phyloP scores from a whole-genome alignment of 768 basidiomycete genomes.

The Suillus plorans region DNA sequence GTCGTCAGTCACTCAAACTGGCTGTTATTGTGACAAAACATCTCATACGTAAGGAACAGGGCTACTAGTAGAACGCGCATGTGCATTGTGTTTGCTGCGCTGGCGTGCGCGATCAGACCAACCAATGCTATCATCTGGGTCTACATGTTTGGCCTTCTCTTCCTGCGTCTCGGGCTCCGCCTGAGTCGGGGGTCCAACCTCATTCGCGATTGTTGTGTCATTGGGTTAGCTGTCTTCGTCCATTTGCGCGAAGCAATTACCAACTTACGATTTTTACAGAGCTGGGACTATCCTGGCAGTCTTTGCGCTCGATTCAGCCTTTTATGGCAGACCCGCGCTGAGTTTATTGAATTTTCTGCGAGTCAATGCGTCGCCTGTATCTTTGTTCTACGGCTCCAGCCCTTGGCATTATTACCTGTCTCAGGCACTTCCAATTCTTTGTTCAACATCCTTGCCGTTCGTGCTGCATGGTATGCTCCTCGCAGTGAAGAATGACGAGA shows the following conservation, averaged over 20 bases:
- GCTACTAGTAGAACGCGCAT: constrained; percentile 20
- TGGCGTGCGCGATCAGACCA: constrained; percentile 82
- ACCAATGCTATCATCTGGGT: constrained; percentile 88
- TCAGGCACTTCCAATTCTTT: constrained; percentile 84
- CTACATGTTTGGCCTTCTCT: constrained; percentile 58
- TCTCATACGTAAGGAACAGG: constrained; percentile 36
- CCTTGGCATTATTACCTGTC: constrained; percentile 88
- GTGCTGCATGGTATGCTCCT: constrained; percentile 59
- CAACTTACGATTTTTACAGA: constrained; percentile 14
- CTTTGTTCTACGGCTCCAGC: constrained; percentile 88
- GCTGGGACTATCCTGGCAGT: constrained; percentile 22
- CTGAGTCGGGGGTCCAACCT: constrained; percentile 30
- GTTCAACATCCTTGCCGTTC: constrained; percentile 73
- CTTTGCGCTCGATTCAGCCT: constrained; percentile 63
- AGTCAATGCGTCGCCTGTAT: constrained; percentile 82
- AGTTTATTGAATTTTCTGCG: constrained; percentile 82
- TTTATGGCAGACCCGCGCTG: constrained; percentile 65
- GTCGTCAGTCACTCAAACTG: constrained; percentile 17
- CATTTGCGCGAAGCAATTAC: constrained; percentile 3
- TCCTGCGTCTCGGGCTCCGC: constrained; percentile 52
- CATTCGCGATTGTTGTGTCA: constrained; percentile 36
- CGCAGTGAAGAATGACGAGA: constrained; percentile 18
- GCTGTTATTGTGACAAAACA: constrained; percentile 15
- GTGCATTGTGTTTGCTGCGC: constrained; percentile 60
- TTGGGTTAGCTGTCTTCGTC: constrained; percentile 44